Evolutionary conservation across 331 rosid genomes (phyloP).

Genomic region (Phaseolus coccineus): DNA sequence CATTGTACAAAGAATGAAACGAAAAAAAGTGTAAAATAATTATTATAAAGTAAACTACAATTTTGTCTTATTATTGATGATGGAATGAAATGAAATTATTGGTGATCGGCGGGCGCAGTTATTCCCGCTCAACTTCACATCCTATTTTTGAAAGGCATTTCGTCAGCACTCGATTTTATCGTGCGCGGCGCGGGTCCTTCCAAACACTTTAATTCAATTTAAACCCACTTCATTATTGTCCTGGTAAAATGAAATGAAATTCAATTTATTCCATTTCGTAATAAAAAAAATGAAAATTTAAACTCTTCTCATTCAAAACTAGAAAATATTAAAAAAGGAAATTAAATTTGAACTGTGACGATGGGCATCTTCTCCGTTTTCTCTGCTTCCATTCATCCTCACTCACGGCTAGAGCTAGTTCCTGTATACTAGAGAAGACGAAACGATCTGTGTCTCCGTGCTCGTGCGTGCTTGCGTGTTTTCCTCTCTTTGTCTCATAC

Average conservation of each 20-base stretch:
- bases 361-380: slow-evolving; percentile 35
- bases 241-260: slow-evolving; percentile 38
- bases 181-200: slow-evolving; percentile 44
- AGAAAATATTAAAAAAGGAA: neutral
- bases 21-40: neutral
- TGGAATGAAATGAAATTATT: slow-evolving; percentile 3
- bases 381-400: slow-evolving; percentile 37
- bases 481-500: slow-evolving; percentile 22
- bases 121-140: slow-evolving; percentile 60
- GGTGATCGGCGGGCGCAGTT: slow-evolving; percentile 44
- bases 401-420: slow-evolving; percentile 66
- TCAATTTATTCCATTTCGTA: neutral
- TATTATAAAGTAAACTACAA: neutral
- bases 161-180: slow-evolving; percentile 9
- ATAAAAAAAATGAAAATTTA: neutral
- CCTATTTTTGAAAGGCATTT: slow-evolving; percentile 42
- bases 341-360: slow-evolving; percentile 38
- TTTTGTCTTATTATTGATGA: neutral
- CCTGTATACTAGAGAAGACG: slow-evolving; percentile 83
- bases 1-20: neutral
- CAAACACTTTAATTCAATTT: slow-evolving; percentile 10
- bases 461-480: slow-evolving; percentile 18
- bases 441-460: slow-evolving; percentile 54
- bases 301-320: neutral
- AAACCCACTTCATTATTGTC: slow-evolving; percentile 70